phyloP scores from a whole-genome alignment of 495 filamentous ascomycete species.

The Cetradonia linearis region DNA sequence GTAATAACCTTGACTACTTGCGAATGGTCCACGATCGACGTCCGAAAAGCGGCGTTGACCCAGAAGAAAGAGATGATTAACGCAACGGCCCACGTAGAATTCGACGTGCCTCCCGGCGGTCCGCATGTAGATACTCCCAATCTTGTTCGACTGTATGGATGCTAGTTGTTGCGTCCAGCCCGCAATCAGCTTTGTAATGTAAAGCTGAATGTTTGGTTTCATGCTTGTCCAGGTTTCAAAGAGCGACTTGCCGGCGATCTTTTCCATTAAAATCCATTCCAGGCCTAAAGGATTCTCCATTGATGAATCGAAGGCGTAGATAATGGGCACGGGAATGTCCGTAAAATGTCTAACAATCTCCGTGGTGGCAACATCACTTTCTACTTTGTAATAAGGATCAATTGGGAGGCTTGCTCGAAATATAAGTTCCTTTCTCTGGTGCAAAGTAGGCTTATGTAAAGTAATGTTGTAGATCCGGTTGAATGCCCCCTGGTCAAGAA shows the following conservation, averaged over 20 bases:
- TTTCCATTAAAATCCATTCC: slow-evolving; percentile 51
- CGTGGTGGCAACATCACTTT: slow-evolving; percentile 48
- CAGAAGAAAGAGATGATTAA: background rate
- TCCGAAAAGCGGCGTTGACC: background rate
- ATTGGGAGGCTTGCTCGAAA: slow-evolving; percentile 47
- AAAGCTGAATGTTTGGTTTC: slow-evolving; percentile 30
- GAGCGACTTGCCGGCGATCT: slow-evolving; percentile 35
- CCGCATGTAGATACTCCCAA: slow-evolving; percentile 10
- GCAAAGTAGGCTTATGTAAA: background rate
- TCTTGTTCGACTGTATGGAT: background rate
- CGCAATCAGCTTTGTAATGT: slow-evolving; percentile 32
- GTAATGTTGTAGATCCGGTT: slow-evolving; percentile 22
- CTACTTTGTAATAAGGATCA: slow-evolving; percentile 41
- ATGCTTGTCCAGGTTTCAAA: slow-evolving; percentile 35
- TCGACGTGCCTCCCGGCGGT: background rate
- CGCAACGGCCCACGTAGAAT: background rate
- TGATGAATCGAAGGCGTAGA: slow-evolving; percentile 40
- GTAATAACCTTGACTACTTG: background rate
- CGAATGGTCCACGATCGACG: slow-evolving; percentile 2
- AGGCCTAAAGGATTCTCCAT: slow-evolving; percentile 40
- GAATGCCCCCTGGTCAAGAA: slow-evolving; percentile 19
- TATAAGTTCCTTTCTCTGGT: slow-evolving; percentile 19
- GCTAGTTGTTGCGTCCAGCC: slow-evolving; percentile 27
- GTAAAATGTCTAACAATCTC: slow-evolving; percentile 37
- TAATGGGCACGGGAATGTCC: slow-evolving; percentile 41